Percentiles rank a stretch among this genome's conserved stretches.
phyloP scores from a whole-genome alignment of 495 filamentous ascomycete genomes.

The Talaromyces thailandensis region DNA sequence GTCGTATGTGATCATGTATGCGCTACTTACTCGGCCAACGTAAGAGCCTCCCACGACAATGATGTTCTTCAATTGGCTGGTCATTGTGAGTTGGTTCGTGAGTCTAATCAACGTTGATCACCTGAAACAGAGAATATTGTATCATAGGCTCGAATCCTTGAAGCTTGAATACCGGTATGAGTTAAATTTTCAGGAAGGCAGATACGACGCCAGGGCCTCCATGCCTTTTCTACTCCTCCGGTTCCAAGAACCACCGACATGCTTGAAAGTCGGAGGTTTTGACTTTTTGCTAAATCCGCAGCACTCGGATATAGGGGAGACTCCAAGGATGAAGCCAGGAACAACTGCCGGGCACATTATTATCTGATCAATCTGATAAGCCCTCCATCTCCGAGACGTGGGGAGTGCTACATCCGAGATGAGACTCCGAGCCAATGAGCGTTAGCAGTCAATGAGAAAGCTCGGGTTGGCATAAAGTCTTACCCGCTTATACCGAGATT shows the following conservation, averaged over 20 bases:
- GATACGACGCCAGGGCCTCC: neutral
- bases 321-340: neutral
- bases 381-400: neutral
- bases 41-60: conserved; percentile 36
- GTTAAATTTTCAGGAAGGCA: neutral
- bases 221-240: neutral
- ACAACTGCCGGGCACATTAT: neutral
- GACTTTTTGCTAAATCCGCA: neutral
- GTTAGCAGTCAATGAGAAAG: neutral
- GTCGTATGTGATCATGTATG: neutral
- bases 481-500: neutral
- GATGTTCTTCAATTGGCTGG: conserved; percentile 24
- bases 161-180: neutral
- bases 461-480: neutral
- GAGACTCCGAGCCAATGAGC: neutral
- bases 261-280: neutral
- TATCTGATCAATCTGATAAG: conserved; percentile 3
- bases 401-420: neutral
- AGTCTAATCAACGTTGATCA: too few relatives aligned
- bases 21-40: conserved; percentile 24
- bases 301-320: neutral
- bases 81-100: conserved; percentile 10
- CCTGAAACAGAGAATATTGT: too few relatives aligned
- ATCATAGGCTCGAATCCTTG: too few relatives aligned
- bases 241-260: neutral